Conservation (phyloP, 345 rosid species). For the Pugionium cornutum region DNA sequence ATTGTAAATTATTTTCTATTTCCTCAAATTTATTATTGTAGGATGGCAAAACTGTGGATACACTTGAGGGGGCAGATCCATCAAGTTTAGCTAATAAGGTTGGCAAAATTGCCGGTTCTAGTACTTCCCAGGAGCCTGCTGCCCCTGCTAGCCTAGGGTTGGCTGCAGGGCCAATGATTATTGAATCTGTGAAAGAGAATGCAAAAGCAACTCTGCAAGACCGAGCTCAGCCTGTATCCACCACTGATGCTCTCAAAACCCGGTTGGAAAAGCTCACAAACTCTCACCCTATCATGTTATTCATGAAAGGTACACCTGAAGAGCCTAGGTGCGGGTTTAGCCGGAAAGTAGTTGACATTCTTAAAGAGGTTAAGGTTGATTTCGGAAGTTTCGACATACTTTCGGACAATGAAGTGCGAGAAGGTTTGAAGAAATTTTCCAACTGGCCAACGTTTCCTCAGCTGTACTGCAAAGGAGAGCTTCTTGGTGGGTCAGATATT, state of each 20-base stretch:
- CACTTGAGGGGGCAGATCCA: constrained; percentile 95
- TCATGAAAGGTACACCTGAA: constrained; percentile 90
- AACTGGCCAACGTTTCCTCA: constrained; percentile 99
- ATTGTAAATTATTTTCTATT: not conserved
- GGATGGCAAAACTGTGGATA: constrained; percentile 82
- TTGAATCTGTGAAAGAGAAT: constrained; percentile 72
- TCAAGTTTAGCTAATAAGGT: constrained; percentile 95
- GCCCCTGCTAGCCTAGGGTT: constrained; percentile 98
- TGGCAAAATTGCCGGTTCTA: constrained; percentile 67
- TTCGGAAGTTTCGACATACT: constrained; percentile 86
- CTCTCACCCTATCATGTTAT: constrained; percentile 81
- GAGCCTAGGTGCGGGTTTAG: constrained; percentile 94
- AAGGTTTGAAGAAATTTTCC: constrained; percentile 91
- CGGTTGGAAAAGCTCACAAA: constrained; percentile 63
- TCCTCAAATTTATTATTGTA: constrained; percentile 29
- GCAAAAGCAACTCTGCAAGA: constrained; percentile 54
- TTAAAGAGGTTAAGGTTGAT: constrained; percentile 74
- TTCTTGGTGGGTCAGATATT: constrained; percentile 94
- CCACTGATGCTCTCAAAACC: constrained; percentile 42
- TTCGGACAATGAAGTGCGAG: constrained; percentile 72
- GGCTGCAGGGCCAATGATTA: constrained; percentile 85
- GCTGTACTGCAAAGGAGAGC: constrained; percentile 91
- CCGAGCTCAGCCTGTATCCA: constrained; percentile 44
- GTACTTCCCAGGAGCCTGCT: constrained; percentile 71
- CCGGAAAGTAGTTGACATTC: constrained; percentile 64